phyloP scores from a whole-genome alignment of 345 rosid species.

The Eucalyptus sideroxylon region DNA sequence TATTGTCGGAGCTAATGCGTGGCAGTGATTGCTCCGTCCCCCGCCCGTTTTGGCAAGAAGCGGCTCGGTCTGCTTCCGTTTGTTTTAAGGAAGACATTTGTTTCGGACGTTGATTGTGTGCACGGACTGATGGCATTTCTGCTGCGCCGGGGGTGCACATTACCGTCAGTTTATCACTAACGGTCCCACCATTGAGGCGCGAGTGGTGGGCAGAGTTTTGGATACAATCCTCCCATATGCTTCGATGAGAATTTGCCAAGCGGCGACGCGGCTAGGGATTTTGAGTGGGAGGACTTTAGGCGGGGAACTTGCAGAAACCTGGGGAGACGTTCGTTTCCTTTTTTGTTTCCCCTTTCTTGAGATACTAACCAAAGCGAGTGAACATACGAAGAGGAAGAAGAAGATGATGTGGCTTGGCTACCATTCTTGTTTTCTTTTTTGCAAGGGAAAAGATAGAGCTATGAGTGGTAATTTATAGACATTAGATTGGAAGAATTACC shows the following conservation, averaged over 20 bases:
- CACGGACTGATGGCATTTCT: not conserved
- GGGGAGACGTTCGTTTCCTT: not conserved
- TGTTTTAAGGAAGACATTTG: not conserved
- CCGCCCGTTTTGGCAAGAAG: not conserved
- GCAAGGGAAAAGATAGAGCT: not conserved
- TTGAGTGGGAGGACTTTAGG: not conserved
- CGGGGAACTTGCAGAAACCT: not conserved
- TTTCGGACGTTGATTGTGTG: not conserved
- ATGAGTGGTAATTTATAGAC: not conserved
- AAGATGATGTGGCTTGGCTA: not conserved
- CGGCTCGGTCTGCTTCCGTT: not conserved
- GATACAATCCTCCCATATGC: conserved; percentile 5
- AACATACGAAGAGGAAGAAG: not conserved
- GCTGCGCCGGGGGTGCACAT: not conserved
- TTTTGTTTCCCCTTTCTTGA: not conserved
- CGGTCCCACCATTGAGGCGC: not conserved
- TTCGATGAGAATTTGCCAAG: conserved; percentile 1
- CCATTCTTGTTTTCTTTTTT: not conserved
- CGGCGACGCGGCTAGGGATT: not conserved
- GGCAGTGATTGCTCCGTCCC: not conserved
- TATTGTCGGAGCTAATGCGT: no score
- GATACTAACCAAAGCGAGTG: not conserved
- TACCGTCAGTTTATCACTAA: not conserved
- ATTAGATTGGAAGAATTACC: not conserved
- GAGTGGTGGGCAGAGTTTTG: not conserved